A percentile compares a stretch with the other conserved stretches of the same genome.
phyloP scores from a whole-genome alignment of 352 stramenopile species.

The Pythium periplocum region DNA sequence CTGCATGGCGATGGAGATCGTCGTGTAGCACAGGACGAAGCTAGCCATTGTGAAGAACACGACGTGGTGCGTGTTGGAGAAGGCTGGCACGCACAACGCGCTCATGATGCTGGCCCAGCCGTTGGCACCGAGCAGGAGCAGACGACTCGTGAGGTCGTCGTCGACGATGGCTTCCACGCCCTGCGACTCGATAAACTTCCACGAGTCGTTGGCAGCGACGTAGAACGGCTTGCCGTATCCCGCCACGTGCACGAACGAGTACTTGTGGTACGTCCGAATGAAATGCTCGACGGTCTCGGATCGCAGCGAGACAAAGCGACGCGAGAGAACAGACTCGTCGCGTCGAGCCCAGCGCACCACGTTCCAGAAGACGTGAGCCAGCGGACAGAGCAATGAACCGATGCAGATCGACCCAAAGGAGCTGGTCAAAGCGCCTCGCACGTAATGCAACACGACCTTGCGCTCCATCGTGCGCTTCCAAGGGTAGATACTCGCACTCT shows the following conservation, averaged over 20 bases:
- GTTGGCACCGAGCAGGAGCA: slow-evolving; percentile 68
- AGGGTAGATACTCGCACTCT: slow-evolving; percentile 4
- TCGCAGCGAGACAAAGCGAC: slow-evolving; percentile 49
- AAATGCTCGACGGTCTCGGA: slow-evolving; percentile 67
- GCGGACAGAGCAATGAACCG: slow-evolving; percentile 68
- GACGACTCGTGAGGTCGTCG: slow-evolving; percentile 76
- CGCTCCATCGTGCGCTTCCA: slow-evolving; percentile 24
- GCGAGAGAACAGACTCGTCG: slow-evolving; percentile 61
- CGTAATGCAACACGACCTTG: slow-evolving; percentile 68
- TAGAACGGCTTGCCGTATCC: slow-evolving; percentile 80
- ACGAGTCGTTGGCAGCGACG: slow-evolving; percentile 69
- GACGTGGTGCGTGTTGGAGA: slow-evolving; percentile 46
- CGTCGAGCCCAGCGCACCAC: slow-evolving; percentile 66
- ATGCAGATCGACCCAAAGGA: slow-evolving; percentile 84
- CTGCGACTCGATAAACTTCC: slow-evolving; percentile 69
- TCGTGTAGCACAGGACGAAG: slow-evolving; percentile 80
- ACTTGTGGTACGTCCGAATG: slow-evolving; percentile 85
- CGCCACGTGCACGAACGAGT: slow-evolving; percentile 78
- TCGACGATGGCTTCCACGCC: slow-evolving; percentile 84
- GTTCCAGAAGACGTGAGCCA: slow-evolving; percentile 77
- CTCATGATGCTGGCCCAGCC: slow-evolving; percentile 79
- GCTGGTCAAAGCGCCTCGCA: slow-evolving; percentile 52
- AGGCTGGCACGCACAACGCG: slow-evolving; percentile 51
- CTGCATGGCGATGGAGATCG: slow-evolving; percentile 69
- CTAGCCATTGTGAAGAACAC: slow-evolving; percentile 69